Conservation (phyloP, 176 grass and related monocot species). For the Cenchrus purpureus region DNA sequence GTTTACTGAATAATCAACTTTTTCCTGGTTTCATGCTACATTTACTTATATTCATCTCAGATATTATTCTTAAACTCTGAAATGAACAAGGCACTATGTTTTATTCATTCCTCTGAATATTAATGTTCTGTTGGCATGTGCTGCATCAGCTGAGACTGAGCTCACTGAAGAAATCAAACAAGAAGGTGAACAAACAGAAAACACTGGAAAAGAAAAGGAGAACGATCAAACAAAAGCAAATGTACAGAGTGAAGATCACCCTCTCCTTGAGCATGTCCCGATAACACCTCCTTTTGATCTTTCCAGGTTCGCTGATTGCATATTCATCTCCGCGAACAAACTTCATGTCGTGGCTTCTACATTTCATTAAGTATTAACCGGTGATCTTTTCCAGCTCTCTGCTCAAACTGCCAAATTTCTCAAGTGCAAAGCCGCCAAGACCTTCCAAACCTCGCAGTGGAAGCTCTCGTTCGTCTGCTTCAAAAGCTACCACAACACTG, state of each 20-base stretch:
- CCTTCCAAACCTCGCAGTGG: conserved; percentile 54
- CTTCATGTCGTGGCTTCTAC: background rate
- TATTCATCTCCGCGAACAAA: conserved; percentile 9
- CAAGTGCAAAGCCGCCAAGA: conserved; percentile 79
- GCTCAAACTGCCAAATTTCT: conserved; percentile 71
- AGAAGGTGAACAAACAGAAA: conserved; percentile 56
- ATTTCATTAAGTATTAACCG: conserved; percentile 15
- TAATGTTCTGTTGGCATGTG: conserved; percentile 41
- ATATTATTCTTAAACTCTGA: conserved; percentile 10
- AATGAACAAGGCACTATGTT: conserved; percentile 1
- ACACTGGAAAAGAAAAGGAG: conserved; percentile 62
- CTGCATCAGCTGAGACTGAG: conserved; percentile 47
- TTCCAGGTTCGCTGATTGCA: conserved; percentile 58
- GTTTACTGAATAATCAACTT: background rate
- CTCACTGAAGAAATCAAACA: conserved; percentile 67
- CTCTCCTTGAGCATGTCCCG: conserved; percentile 60
- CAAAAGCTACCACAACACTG: conserved; percentile 38
- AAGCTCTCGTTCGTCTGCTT: conserved; percentile 56
- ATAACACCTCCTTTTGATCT: conserved; percentile 74
- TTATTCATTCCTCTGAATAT: conserved; percentile 34
- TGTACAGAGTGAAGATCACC: conserved; percentile 54
- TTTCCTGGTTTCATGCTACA: background rate
- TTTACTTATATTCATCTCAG: conserved; percentile 24
- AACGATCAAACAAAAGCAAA: conserved; percentile 65
- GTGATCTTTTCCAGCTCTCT: conserved; percentile 54